phyloP scores from a whole-genome alignment of 306 rosid species.

The Vachellia pachyceras region DNA sequence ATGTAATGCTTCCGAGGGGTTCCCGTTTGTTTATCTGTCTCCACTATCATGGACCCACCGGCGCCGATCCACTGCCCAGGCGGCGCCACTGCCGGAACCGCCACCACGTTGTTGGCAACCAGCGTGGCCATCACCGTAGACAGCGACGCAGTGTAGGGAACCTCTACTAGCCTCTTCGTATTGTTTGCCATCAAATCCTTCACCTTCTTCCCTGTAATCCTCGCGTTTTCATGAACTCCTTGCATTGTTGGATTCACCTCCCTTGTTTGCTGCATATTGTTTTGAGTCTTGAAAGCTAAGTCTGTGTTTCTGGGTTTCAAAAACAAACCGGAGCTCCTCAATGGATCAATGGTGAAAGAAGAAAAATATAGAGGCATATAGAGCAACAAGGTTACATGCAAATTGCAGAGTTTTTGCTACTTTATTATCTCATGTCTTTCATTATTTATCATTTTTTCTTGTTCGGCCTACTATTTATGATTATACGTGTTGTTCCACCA shows the following conservation, averaged over 20 bases:
- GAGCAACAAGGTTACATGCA: slow-evolving; percentile 9
- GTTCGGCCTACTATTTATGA: not conserved
- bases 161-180: slow-evolving; percentile 70
- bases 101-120: slow-evolving; percentile 70
- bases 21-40: slow-evolving; percentile 72
- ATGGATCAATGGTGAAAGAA: too few relatives aligned
- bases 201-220: slow-evolving; percentile 54
- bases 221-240: slow-evolving; percentile 30
- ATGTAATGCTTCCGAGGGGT: slow-evolving; percentile 71
- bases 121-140: slow-evolving; percentile 67
- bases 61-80: slow-evolving; percentile 97
- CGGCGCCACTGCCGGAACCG: slow-evolving; percentile 85
- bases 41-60: slow-evolving; percentile 87
- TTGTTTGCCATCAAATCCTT: slow-evolving; percentile 61
- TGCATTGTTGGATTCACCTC: slow-evolving; percentile 28
- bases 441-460: not conserved
- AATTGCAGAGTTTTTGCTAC: not conserved
- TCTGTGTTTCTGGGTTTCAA: not conserved
- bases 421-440: not conserved
- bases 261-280: slow-evolving; percentile 47
- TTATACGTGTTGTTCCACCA: not conserved
- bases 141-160: slow-evolving; percentile 78
- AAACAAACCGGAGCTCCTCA: not conserved
- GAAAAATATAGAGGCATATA: slow-evolving; percentile 20
- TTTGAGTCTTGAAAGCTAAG: not conserved